Conservation (phyloP, 495 filamentous ascomycete genomes). For the Podospora sp. region DNA sequence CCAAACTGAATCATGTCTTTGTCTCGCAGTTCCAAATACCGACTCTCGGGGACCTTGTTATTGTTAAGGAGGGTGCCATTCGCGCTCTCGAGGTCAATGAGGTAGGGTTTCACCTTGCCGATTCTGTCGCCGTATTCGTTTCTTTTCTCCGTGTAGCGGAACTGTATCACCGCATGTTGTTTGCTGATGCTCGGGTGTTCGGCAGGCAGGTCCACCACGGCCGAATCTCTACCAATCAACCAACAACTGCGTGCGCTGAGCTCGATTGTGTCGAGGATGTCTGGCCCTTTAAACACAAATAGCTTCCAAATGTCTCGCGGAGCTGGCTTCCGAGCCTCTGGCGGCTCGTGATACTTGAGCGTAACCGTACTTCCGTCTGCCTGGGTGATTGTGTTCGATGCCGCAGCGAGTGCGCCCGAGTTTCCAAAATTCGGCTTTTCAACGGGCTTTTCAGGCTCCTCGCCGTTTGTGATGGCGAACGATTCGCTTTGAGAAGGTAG, state of each 20-base stretch:
- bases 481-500: slow-evolving; percentile 71
- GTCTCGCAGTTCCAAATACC: slow-evolving; percentile 83
- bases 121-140: slow-evolving; percentile 85
- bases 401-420: slow-evolving; percentile 81
- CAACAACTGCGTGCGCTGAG: slow-evolving; percentile 79
- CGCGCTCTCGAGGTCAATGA: slow-evolving; percentile 91
- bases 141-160: slow-evolving; percentile 77
- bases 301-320: slow-evolving; percentile 79
- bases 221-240: slow-evolving; percentile 79
- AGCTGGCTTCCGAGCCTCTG: slow-evolving; percentile 87
- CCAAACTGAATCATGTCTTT: slow-evolving; percentile 91
- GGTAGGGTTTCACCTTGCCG: slow-evolving; percentile 81
- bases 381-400: slow-evolving; percentile 77
- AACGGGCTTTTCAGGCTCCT: slow-evolving; percentile 63
- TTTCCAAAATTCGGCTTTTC: slow-evolving; percentile 85
- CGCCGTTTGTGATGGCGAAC: slow-evolving; percentile 59
- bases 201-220: slow-evolving; percentile 79
- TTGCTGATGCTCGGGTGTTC: slow-evolving; percentile 92
- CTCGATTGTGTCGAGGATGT: slow-evolving; percentile 77
- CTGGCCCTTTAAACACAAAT: slow-evolving; percentile 87
- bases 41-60: slow-evolving; percentile 67
- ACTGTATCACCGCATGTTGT: slow-evolving; percentile 95
- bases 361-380: slow-evolving; percentile 69
- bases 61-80: slow-evolving; percentile 88
- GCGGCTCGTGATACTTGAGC: slow-evolving; percentile 94